Base-by-base conservation (phyloP, 2,329 filamentous ascomycete species). In the Diaporthe ilicicola region DNA sequence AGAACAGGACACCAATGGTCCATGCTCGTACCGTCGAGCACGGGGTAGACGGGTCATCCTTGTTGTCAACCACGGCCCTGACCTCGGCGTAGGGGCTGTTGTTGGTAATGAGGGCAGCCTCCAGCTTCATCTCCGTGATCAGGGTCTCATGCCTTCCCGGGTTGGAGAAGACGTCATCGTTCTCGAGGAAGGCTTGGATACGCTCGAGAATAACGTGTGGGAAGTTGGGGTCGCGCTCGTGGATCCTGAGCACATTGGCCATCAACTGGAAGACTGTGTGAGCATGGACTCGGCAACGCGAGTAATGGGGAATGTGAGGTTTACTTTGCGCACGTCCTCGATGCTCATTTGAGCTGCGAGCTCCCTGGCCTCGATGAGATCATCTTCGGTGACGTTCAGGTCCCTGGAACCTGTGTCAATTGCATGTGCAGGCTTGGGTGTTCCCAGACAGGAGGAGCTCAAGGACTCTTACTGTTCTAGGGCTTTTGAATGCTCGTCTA, bases 81-180 rank as follows among this genome's bases (percentile, higher is more conserved):
- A 88, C 86, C 76, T 89, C 87, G 70, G 87, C 84, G 74, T 89
- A 90, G 3, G 88, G 88, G 55, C 86, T 88, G 76, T 88, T 86
- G 74, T 86, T 86, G 59, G 83, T 86, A 72, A 88, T 86, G 70
- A 88, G 80, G 3, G 86, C 86, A 1, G 85, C 84, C 77, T 88
- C 85, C 27, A 88, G 79, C 76, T 87, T 88, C 84, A 88, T 88
- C 78, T 87, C 84, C 67, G 83, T 81, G 56, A 88, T 86, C 27
- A 87, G 76, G 13, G 84, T 80, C 71, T 82, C 79, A 72, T 88
- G 80, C 73, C 85, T 83, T 50, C 86, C 83, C 22, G 85, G 85
- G 34, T 84, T 79, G 67, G 77, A 74, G 66, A 84, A 82, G 42
- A 86, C 75, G 51, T 82, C 79, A 6, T 85, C 81, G 70, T 86